Percentiles rank a stretch among this genome's conserved stretches.
phyloP scores from a whole-genome alignment of 2,329 filamentous ascomycete species.

The Sporothrix variecibatus region DNA sequence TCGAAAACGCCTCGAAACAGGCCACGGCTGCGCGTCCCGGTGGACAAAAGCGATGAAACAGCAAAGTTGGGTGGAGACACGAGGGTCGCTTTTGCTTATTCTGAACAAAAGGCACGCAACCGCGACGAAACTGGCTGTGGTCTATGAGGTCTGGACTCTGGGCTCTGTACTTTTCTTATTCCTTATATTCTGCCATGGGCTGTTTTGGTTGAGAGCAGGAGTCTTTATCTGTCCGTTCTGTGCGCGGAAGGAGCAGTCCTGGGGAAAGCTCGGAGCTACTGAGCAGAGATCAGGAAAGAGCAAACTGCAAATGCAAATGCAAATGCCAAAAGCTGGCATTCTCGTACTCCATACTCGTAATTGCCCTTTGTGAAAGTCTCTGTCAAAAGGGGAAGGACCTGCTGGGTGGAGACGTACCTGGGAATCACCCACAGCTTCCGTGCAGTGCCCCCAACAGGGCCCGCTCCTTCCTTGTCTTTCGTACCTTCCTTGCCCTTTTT shows the following conservation, averaged over 20 bases:
- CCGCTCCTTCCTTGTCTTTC: neutral
- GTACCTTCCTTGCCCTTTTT: neutral
- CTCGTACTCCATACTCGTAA: neutral
- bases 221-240: neutral
- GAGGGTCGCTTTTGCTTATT: neutral
- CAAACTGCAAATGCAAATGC: neutral
- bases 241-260: neutral
- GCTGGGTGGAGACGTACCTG: neutral
- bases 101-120: neutral
- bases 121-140: neutral
- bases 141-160: neutral
- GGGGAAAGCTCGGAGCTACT: neutral
- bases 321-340: neutral
- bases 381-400: neutral
- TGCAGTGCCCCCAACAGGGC: neutral
- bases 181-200: neutral
- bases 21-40: slow-evolving; percentile 1
- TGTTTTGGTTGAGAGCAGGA: neutral
- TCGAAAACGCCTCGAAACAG: slow-evolving; percentile 12
- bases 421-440: slow-evolving; percentile 3
- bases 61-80: slow-evolving; percentile 2
- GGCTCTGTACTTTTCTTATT: neutral
- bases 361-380: neutral
- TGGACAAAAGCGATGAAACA: slow-evolving; percentile 2
- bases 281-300: too few species aligned